Evolutionary conservation across 345 rosid species (phyloP), one percentile per base, ranked within the genome.

Genomic region (Gossypium longicalyx): DNA sequence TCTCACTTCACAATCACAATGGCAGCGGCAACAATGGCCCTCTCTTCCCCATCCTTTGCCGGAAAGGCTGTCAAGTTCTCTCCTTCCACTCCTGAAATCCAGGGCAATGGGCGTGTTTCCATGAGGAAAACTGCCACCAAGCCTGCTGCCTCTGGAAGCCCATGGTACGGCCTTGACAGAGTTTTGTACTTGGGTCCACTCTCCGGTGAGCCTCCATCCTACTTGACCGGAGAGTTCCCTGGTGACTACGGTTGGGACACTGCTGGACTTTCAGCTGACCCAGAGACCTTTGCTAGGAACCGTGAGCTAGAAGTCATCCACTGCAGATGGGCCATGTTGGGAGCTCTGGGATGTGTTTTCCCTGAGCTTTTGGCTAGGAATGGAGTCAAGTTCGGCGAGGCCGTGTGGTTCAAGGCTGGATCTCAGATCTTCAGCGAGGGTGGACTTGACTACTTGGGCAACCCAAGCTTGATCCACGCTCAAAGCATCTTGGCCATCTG

Each of bases 231-330:
- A 0, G 92, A 90, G 80, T 89, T 92, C 84, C 92, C 92, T 0
- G 91, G 90, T 0, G 91, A 89, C 83, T 86, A 87, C 41, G 94
- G 91, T 1, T 89, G 91, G 94, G 91, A 87, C 87, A 87, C 90
- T 0, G 93, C 94, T 5, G 97, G 97, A 6, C 89, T 92, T 49
- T 90, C 96, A 0, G 96, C 97, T 20, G 94, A 93, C 77, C 97
- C 94, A 0, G 96, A 89, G 78, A 90, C 96, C 60, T 93, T 92
- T n/a, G 93, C 91, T 45, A 90, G 83, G 86, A 92, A 90, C 90
- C 90, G 95, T 27, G 94, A 90, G 87, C 91, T 91, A 1, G 94
- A 89, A 74, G 97, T 91, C 19, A 91, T 91, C 84, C 97, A 91
- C 80, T 56, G 57, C 54, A 83, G 97, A 73, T 91, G 94, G 91